Evolutionary conservation across 2,329 filamentous ascomycete species (phyloP), one percentile per base, ranked within the genome.

Genomic region (Exophiala oligosperma): DNA sequence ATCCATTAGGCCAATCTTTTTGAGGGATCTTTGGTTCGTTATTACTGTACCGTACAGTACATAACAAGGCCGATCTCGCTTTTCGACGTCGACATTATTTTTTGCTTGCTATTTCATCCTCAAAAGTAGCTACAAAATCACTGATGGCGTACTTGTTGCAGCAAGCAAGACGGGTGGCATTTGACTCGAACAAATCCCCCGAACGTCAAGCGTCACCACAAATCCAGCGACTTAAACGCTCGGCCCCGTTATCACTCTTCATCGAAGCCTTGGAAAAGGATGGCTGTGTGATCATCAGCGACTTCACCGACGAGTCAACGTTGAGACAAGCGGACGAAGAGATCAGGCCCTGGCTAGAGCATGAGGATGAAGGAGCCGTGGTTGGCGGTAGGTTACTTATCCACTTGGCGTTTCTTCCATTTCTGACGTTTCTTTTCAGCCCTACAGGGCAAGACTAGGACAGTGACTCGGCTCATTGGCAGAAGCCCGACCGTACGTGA

Each of bases 401-500:
- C 58, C 59, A 35, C 32, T 8, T 46, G 58, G 57, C 35, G 51
- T 40, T 6, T 49, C 28, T 37, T 35, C 21, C 54, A 26, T 28
- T 23, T 43, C 8, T 58, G 54, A 38, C 56, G 41, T 9, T 35
- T 9, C 9, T 35, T 35, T 56, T 44, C 37, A 69, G 69, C 66
- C 46, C 59, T 66, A 56, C 69, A 72, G 40, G 72, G 72, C n/a
- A 68, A 68, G 1, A 75, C 72, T 3, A 71, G 70, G 49, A 73
- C 68, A 5, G 73, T 72, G 44, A 75, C 71, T 3, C 65, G 68
- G 6, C 62, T 75, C 2, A 60, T 74, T 46, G 70, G 71, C 35
- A 65, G 70, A 46, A 74, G 72, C 56, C 65, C 63, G 29, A 74
- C 71, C 1, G 72, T 73, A 0, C 64, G 72, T 8, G 71, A 75